Evolutionary conservation across 768 basidiomycete species (phyloP).

Genomic region (Mycena vulgaris): DNA sequence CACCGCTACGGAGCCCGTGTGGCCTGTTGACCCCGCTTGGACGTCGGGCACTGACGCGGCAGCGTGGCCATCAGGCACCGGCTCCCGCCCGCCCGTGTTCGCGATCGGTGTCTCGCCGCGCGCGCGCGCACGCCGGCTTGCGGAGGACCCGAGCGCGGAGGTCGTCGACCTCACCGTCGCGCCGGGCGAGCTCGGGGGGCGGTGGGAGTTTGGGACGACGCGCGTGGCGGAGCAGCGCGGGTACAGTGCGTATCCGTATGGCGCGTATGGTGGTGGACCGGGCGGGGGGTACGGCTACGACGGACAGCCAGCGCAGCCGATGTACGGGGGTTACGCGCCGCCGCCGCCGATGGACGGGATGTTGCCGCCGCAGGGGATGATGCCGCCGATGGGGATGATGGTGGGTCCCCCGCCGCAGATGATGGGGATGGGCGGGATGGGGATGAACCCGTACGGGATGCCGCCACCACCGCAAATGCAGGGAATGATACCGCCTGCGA

Average conservation of each 20-base stretch:
- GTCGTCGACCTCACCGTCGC: constrained; percentile 28
- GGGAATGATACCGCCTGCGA: constrained; percentile 16
- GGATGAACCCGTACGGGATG: constrained; percentile 27
- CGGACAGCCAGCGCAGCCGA: neutral
- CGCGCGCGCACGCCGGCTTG: constrained; percentile 20
- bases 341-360: constrained; percentile 21
- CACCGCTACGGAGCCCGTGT: constrained; percentile 7
- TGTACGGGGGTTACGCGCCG: constrained; percentile 23
- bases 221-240: constrained; percentile 7
- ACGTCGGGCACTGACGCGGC: neutral
- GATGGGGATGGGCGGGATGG: constrained; percentile 22
- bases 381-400: constrained; percentile 13
- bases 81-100: constrained; percentile 2
- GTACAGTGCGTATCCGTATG: neutral
- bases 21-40: constrained; percentile 19
- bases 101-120: constrained; percentile 36
- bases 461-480: constrained; percentile 24
- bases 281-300: constrained; percentile 21
- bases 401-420: constrained; percentile 26
- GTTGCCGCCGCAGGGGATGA: constrained; percentile 6
- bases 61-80: neutral
- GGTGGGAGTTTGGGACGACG: constrained; percentile 39
- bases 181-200: constrained; percentile 4
- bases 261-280: neutral
- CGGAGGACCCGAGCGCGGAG: constrained; percentile 7